Evolutionary conservation across 345 rosid species (phyloP).

Genomic region (Mercurialis annua): DNA sequence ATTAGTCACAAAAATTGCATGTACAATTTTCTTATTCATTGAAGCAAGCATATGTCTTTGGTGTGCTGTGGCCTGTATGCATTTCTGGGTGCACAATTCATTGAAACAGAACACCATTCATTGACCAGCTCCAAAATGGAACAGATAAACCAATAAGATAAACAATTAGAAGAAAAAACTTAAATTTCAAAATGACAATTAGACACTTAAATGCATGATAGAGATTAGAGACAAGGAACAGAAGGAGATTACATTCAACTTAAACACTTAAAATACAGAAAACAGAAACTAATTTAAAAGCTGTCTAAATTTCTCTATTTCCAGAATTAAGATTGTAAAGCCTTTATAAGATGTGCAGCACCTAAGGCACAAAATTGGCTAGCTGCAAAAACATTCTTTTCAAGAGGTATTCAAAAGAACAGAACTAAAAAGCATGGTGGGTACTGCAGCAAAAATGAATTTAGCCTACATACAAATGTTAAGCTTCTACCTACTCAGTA

Average conservation of each 20-base stretch:
- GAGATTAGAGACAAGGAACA: not conserved
- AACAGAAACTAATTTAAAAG: not conserved
- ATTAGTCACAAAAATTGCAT: too few species aligned
- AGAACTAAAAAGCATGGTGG: not conserved
- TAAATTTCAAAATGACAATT: not conserved
- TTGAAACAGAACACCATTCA: not conserved
- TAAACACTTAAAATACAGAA: not conserved
- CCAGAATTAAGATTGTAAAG: conserved; percentile 4
- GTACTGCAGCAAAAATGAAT: conserved; percentile 3
- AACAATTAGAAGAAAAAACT: not conserved
- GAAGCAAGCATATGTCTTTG: too few species aligned
- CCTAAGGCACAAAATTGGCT: not conserved
- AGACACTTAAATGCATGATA: conserved; percentile 1
- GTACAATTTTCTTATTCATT: too few species aligned
- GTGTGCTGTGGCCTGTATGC: too few species aligned
- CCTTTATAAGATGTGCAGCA: conserved; percentile 5
- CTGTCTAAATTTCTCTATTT: not conserved
- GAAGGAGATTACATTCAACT: not conserved
- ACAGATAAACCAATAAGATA: not conserved
- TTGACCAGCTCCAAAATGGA: not conserved
- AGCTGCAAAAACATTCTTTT: not conserved
- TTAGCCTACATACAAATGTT: conserved; percentile 1
- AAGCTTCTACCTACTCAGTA: not conserved
- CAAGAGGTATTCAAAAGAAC: not conserved
- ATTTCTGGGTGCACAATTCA: too few species aligned